Conservation (phyloP, 352 stramenopile genomes). For the Phytopythium vexans region DNA sequence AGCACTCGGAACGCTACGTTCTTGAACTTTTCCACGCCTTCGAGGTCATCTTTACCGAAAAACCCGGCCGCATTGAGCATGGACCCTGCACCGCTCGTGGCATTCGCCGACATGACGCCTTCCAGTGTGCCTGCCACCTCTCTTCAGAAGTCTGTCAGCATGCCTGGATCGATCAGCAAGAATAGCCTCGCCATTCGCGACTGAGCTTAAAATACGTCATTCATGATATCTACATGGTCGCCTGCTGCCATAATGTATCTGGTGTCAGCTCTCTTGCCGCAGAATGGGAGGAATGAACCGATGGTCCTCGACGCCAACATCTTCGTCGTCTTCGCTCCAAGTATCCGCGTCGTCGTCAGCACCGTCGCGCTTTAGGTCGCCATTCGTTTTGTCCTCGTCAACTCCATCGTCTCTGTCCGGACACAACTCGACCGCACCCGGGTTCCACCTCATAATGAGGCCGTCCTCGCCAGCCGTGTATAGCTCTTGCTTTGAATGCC, state of each 20-base stretch:
- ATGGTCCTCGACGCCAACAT: constrained; percentile 10
- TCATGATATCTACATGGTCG: too few relatives aligned
- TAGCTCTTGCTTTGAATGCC: constrained; percentile 44
- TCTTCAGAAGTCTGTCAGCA: too few relatives aligned
- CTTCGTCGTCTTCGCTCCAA: constrained; percentile 58
- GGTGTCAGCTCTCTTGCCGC: constrained; percentile 23
- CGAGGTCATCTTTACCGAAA: constrained; percentile 46
- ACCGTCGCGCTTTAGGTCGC: constrained; percentile 9
- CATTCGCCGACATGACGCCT: too few relatives aligned
- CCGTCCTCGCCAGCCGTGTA: constrained; percentile 61
- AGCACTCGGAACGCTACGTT: constrained; percentile 56
- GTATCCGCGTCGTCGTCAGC: constrained; percentile 31
- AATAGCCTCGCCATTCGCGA: too few relatives aligned
- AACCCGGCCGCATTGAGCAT: constrained; percentile 42
- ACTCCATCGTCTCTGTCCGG: constrained; percentile 2
- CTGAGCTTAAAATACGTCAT: too few relatives aligned
- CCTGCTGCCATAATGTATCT: too few relatives aligned
- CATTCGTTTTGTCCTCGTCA: constrained; percentile 10
- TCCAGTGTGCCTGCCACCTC: too few relatives aligned
- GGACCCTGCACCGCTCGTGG: too few relatives aligned
- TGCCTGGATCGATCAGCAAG: too few relatives aligned
- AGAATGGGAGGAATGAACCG: constrained; percentile 70
- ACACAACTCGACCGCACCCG: constrained; percentile 25
- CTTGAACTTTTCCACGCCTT: constrained; percentile 63
- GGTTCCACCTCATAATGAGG: constrained; percentile 72